phyloP scores from a whole-genome alignment of 371 early-diverging fungal genomes.

The Blastocladiella emersonii region DNA sequence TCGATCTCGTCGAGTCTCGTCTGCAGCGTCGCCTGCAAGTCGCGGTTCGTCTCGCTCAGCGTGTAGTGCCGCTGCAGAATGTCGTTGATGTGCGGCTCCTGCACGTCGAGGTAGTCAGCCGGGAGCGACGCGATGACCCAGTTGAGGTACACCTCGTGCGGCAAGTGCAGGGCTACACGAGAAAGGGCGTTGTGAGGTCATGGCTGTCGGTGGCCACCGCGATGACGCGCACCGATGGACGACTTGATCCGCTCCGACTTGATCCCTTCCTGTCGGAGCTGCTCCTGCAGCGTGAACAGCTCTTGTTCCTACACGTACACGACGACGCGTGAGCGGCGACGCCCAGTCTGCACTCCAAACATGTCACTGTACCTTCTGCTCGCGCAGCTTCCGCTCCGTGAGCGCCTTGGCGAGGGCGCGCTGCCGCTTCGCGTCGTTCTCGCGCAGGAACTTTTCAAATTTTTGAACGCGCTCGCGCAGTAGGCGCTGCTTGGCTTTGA shows the following conservation, averaged over 20 bases:
- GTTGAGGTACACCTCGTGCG: constrained; percentile 33
- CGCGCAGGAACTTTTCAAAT: constrained; percentile 42
- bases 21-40: constrained; percentile 21
- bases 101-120: constrained; percentile 35
- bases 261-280: constrained; percentile 19
- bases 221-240: constrained; percentile 25
- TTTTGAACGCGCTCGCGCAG: constrained; percentile 36
- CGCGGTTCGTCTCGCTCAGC: constrained; percentile 34
- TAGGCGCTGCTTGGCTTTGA: constrained; percentile 39
- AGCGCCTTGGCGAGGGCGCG: constrained; percentile 33
- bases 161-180: constrained; percentile 23
- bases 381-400: constrained; percentile 28
- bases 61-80: constrained; percentile 37
- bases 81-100: constrained; percentile 42
- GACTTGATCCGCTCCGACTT: constrained; percentile 18
- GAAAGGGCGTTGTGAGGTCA: not conserved
- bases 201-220: not conserved
- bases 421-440: constrained; percentile 42
- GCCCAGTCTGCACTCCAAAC: not conserved
- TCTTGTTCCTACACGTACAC: constrained; percentile 22
- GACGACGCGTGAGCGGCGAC: too few species aligned
- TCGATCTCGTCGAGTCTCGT: constrained; percentile 30
- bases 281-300: constrained; percentile 12
- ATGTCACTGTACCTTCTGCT: constrained; percentile 24
- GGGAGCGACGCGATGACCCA: constrained; percentile 33